Conservation (phyloP, 2,329 filamentous ascomycete genomes). For the Aspergillus sp. region DNA sequence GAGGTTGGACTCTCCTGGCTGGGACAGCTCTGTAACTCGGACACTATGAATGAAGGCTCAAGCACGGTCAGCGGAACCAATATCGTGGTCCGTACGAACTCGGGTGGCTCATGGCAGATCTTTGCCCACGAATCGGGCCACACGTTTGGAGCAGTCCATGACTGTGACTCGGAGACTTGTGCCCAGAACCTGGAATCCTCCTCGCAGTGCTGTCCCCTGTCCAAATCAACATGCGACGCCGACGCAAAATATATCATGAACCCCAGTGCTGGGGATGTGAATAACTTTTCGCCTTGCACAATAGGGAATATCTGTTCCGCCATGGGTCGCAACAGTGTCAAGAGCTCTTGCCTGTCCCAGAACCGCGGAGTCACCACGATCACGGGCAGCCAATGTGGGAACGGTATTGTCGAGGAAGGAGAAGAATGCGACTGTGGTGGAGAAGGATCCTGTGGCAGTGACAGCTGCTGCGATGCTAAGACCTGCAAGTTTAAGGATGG, state of each 20-base stretch:
- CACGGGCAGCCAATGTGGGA: constrained; percentile 78
- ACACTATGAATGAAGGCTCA: constrained; percentile 42
- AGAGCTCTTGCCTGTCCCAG: constrained; percentile 67
- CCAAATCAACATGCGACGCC: constrained; percentile 60
- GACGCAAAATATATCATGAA: constrained; percentile 88
- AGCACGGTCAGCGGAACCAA: constrained; percentile 80
- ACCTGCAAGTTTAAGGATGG: constrained; percentile 76
- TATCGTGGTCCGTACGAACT: constrained; percentile 68
- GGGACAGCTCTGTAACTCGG: constrained; percentile 67
- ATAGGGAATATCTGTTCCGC: constrained; percentile 92
- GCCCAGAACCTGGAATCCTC: constrained; percentile 51
- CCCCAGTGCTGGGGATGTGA: constrained; percentile 71
- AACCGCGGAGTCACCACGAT: constrained; percentile 79
- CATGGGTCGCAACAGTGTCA: constrained; percentile 66
- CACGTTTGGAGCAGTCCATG: constrained; percentile 92
- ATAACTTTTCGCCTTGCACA: constrained; percentile 74
- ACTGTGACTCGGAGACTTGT: constrained; percentile 68
- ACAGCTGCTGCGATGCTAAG: constrained; percentile 71
- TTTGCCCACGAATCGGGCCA: constrained; percentile 92
- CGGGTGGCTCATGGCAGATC: constrained; percentile 73
- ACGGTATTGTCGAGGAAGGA: constrained; percentile 88
- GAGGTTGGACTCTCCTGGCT: constrained; percentile 92
- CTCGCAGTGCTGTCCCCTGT: constrained; percentile 75
- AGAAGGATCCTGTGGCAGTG: constrained; percentile 57
- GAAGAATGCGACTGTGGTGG: constrained; percentile 97